Percentiles rank a stretch among this genome's conserved stretches.
Evolutionary conservation across 1,139 yeast genomes (phyloP).

Genomic region (Nematodospora anomalae): DNA sequence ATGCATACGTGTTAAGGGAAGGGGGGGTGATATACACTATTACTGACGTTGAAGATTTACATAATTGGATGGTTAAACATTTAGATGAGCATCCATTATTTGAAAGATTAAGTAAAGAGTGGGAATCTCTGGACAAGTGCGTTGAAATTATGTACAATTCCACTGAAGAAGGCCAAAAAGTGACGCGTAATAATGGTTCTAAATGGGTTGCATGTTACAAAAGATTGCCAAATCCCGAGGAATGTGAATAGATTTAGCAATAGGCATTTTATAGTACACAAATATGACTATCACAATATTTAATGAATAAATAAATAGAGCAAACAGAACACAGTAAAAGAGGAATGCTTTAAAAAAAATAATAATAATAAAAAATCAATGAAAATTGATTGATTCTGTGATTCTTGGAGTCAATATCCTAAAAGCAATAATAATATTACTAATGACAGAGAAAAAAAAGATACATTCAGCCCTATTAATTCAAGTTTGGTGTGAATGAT

Average conservation of each 20-base stretch:
- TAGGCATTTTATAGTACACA: slow-evolving; percentile 1
- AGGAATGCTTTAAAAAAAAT: slow-evolving; percentile 1
- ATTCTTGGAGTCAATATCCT: neutral
- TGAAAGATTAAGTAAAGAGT: slow-evolving; percentile 72
- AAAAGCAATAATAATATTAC: neutral
- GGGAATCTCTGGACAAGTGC: slow-evolving; percentile 80
- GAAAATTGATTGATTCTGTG: neutral
- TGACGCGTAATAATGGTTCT: slow-evolving; percentile 80
- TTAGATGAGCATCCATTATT: slow-evolving; percentile 88
- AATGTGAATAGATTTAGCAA: slow-evolving; percentile 21
- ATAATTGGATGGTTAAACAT: slow-evolving; percentile 95
- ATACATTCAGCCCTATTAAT: neutral
- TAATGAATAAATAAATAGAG: slow-evolving; percentile 1
- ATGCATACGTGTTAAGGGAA: slow-evolving; percentile 84
- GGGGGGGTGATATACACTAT: slow-evolving; percentile 92
- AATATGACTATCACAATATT: slow-evolving; percentile 1
- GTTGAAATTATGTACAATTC: slow-evolving; percentile 84
- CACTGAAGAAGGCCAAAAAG: slow-evolving; percentile 98
- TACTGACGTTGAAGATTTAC: slow-evolving; percentile 93
- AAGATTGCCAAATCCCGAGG: slow-evolving; percentile 64
- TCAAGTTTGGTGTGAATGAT: slow-evolving; percentile 5
- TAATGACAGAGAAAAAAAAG: neutral
- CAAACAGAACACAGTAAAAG: neutral
- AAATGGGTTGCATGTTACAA: slow-evolving; percentile 88
- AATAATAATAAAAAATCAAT: neutral